Base-by-base conservation (phyloP, 2,329 filamentous ascomycete species). In the Teratosphaeria pseudoeucalypti region DNA sequence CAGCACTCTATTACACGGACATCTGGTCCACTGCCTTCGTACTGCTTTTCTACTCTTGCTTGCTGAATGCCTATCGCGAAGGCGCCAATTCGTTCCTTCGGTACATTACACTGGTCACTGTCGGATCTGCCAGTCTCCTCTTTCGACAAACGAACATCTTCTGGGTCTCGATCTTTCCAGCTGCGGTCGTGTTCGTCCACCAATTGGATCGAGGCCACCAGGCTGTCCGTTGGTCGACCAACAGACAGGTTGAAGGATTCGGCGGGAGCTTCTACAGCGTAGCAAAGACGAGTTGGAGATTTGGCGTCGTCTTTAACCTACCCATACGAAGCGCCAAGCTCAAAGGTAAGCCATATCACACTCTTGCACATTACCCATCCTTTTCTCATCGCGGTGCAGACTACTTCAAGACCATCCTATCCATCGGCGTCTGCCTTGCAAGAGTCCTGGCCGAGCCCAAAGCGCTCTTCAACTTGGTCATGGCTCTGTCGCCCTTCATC, bases 91-190 rank as follows among this genome's bases (percentile, higher is more conserved):
- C 58, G 32, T 60, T 57, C 67, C 23, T 16, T 62, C 32, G 55
- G 14, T 29, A 56, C 47, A 14, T 67, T 9, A 58, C 62, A 10
- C 60, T 66, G 29, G 62, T 89, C 0, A 1, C 79, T 0, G 71
- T 87, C 6, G 91, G 91, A 0, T 63, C 90, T 0, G 63, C 82
- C 1, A 80, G 90, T 1, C 78, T 99, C 23, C 76, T 82, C 2
- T 94, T 96, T 78, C 82, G 94, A 27, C 94, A 99, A 73, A 99
- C 94, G 0, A 99, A 99, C 68, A 88, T 97, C 59, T 96, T 99
- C 71, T 99, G 94, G 94, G 86, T 92, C 0, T 87, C 89, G 0
- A 78, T 92, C 0, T 90, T 89, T 68, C 83, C 90, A 67, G 87
- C 87, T 23, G 85, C 63, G 2, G 47, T 72, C 81, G 58, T 65